Evolutionary conservation across 805 yeast genomes (phyloP).

Genomic region (Saturnispora galanensis): DNA sequence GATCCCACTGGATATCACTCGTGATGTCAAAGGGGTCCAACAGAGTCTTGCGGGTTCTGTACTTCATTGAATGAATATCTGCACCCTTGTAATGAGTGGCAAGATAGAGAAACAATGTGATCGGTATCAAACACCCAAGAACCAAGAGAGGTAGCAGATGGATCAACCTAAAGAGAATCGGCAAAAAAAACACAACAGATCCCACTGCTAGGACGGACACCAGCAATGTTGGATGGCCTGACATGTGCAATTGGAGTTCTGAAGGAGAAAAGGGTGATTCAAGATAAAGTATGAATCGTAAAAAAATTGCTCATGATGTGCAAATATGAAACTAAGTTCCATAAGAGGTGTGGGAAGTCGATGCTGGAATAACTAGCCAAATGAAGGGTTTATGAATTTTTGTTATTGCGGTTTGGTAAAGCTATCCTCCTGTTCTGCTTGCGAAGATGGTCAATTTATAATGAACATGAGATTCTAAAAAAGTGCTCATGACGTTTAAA

Average conservation of each 20-base stretch:
- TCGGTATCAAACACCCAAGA: conserved; percentile 15
- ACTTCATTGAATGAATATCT: background rate
- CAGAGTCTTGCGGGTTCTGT: background rate
- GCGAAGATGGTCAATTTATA: no score
- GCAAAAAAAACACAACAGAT: conserved; percentile 4
- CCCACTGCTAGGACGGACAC: background rate
- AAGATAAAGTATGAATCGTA: no score
- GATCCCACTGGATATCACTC: conserved; percentile 23
- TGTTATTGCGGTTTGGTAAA: no score
- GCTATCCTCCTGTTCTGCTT: no score
- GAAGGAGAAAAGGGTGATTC: background rate
- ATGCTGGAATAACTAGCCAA: no score
- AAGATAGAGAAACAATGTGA: background rate
- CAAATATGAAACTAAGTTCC: no score
- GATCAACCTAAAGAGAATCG: conserved; percentile 6
- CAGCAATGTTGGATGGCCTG: background rate
- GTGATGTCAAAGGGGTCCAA: conserved; percentile 18
- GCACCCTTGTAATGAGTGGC: background rate
- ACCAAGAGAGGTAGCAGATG: conserved; percentile 7
- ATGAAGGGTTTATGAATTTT: no score
- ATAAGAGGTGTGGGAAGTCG: no score
- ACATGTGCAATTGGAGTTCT: background rate
- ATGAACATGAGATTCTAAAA: no score
- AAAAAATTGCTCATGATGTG: no score
- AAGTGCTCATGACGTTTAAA: no score